Conservation (phyloP, 2,329 filamentous ascomycete genomes). For the Ceratocystis albifundus region DNA sequence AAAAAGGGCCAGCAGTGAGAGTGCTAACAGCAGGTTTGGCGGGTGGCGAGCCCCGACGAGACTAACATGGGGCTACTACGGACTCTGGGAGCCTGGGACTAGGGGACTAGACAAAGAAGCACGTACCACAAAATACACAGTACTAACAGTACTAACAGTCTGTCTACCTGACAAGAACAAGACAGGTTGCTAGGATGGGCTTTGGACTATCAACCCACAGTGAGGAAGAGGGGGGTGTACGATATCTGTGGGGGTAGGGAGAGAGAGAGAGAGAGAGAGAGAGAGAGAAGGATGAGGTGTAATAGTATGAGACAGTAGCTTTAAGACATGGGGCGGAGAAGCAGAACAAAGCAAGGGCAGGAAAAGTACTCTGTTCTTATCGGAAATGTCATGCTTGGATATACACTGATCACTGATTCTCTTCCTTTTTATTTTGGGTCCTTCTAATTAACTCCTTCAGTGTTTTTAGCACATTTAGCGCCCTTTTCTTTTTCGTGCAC, state of each 20-base stretch:
- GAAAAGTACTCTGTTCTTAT: neutral
- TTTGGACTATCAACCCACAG: neutral
- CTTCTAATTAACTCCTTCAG: neutral
- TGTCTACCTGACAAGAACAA: neutral
- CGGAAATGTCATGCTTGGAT: neutral
- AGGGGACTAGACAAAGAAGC: neutral
- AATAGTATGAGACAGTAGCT: neutral
- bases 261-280: too few relatives aligned
- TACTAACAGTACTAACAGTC: neutral
- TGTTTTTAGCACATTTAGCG: neutral
- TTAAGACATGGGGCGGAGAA: neutral
- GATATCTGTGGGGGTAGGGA: neutral
- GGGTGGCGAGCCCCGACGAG: neutral
- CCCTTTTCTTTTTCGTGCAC: neutral
- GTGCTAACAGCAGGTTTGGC: too few relatives aligned
- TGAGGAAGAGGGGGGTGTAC: neutral
- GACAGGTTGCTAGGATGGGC: neutral
- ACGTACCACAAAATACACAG: neutral
- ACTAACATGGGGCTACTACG: neutral
- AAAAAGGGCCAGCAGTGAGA: neutral
- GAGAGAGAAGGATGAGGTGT: too few relatives aligned
- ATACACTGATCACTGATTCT: neutral
- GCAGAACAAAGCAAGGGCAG: neutral
- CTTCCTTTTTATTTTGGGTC: neutral
- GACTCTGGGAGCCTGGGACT: neutral